Evolutionary conservation across 805 yeast species (phyloP), one percentile per base, ranked within the genome.

Genomic region (Helenozyma baotianmanensis): DNA sequence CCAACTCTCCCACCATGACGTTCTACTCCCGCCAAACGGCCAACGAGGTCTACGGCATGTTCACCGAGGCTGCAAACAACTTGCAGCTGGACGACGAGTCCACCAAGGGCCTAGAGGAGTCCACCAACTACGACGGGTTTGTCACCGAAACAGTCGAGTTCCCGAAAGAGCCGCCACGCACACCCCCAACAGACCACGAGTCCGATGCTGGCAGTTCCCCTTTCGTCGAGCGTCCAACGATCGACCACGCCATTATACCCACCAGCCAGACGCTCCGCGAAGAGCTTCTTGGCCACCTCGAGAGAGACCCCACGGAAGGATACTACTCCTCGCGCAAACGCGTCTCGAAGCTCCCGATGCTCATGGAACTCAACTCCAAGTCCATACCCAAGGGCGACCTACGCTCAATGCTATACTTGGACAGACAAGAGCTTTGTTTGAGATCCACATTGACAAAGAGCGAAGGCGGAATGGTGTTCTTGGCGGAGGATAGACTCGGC

Each of bases 1-100:
- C 76, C 3, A 62, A 67, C 10, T 82, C 94, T 0, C 95, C 94
- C 1, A 87, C 96, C 0, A 71, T 82, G 42, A 88, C 96, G 0
- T 60, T 80, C 50, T 81, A 72, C 51, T 82, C 95, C 1, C 76
- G 78, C 31, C 76, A 78, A 47, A 90, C 95, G 2, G 72, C 78
- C 36, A 74, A 76, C 34, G 96, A 86, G 45, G 80, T 87, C 0
- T 64, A 73, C 40, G 71, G 75, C 11, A 83, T 87, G 87, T 83
- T 86, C 53, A 84, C 81, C 48, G 76, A 72, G 30, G 75, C 76
- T 1, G 57, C 68, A 3, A 43, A 48, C 9, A 35, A 53, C 17
- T 35, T 53, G n/a, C 46, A 47, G 15, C 51, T 58, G 18, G 64
- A 60, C 23, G 59, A 54, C 24, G 65, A 55, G 25, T 35, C 48